Conservation (phyloP, 2,329 filamentous ascomycete species). For the Colletotrichum orchidophilum region DNA sequence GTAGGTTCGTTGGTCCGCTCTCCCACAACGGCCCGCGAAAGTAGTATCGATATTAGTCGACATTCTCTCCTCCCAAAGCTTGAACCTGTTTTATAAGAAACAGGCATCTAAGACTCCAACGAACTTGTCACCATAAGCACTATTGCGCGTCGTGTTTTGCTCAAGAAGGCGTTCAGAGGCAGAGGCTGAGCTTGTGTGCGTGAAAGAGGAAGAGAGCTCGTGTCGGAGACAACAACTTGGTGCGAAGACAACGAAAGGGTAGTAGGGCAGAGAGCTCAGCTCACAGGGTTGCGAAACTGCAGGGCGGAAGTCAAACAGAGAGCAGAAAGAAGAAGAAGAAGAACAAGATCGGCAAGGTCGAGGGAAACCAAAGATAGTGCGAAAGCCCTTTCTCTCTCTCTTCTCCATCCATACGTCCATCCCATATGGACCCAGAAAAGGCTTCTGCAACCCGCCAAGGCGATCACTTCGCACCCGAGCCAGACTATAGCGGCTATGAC, state of each 20-base stretch:
- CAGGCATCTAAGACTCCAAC: not conserved
- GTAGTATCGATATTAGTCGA: not conserved
- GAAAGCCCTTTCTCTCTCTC: not conserved
- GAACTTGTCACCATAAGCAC: not conserved
- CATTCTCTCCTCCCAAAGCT: not conserved
- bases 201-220: not conserved
- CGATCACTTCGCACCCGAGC: slow-evolving; percentile 1
- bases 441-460: not conserved
- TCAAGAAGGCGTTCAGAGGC: not conserved
- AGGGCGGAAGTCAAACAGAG: not conserved
- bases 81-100: not conserved
- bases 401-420: not conserved
- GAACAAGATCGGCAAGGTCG: not conserved
- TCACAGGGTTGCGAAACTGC: not conserved
- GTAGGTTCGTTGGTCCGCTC: slow-evolving; percentile 7
- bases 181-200: not conserved
- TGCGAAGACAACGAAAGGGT: not conserved
- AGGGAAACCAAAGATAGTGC: not conserved
- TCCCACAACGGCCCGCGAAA: not conserved
- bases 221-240: not conserved
- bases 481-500: slow-evolving; percentile 28
- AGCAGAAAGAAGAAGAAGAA: not conserved
- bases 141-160: not conserved
- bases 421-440: slow-evolving; percentile 30
- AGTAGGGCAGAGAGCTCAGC: not conserved